Evolutionary conservation across 2,329 filamentous ascomycete genomes (phyloP).

Genomic region (Colletotrichum acutatum): DNA sequence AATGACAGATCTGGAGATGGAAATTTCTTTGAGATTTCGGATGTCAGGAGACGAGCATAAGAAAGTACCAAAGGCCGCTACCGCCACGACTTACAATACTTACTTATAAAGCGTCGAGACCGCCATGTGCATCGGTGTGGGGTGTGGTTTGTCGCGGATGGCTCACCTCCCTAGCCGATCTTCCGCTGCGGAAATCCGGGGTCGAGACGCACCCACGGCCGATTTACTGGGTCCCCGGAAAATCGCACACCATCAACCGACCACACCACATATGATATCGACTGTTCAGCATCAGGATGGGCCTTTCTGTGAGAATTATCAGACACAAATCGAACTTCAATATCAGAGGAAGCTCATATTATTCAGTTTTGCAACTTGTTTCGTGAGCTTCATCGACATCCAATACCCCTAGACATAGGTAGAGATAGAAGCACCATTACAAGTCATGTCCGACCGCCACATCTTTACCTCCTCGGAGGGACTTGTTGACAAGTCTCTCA

Average conservation of each 20-base stretch:
- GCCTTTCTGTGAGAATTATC: too few species aligned
- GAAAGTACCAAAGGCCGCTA: background rate
- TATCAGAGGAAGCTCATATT: background rate
- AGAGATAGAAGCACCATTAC: background rate
- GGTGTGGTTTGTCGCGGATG: background rate
- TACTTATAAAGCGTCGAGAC: background rate
- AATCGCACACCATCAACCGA: conserved; percentile 18
- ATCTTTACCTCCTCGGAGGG: conserved; percentile 64
- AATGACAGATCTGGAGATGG: background rate
- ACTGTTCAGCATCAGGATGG: background rate
- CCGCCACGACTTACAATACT: background rate
- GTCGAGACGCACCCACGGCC: background rate
- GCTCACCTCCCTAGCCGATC: conserved; percentile 13
- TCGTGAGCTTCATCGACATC: conserved; percentile 8
- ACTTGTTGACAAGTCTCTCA: conserved; percentile 62
- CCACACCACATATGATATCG: conserved; percentile 16
- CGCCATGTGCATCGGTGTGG: background rate
- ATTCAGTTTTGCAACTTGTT: background rate
- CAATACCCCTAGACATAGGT: background rate
- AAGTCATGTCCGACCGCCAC: conserved; percentile 62
- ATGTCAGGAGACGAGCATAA: background rate
- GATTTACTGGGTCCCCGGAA: conserved; percentile 9
- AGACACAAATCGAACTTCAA: background rate
- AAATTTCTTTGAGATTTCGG: too few species aligned
- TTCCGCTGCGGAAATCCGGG: conserved; percentile 33